Evolutionary conservation across 768 basidiomycete genomes (phyloP).

Genomic region (Boletus speciosus): DNA sequence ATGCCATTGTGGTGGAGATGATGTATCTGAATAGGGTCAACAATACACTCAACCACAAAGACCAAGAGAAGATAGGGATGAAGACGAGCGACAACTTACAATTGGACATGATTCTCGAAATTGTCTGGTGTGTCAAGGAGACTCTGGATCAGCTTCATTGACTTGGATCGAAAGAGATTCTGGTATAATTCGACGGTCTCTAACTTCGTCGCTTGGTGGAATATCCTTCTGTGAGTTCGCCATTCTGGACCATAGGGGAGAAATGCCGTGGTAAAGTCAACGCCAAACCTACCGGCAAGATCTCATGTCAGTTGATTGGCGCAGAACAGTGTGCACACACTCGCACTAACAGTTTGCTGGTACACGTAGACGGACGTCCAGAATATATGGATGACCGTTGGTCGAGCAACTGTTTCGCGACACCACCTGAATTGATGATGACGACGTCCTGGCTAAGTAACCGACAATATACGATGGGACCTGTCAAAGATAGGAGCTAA

Average conservation of each 20-base stretch:
- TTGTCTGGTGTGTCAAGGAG: constrained; percentile 22
- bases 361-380: constrained; percentile 22
- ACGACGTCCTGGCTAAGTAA: constrained; percentile 26
- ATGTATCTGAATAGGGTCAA: constrained; percentile 22
- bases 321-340: not conserved
- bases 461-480: constrained; percentile 27
- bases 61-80: not conserved
- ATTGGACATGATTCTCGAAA: constrained; percentile 25
- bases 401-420: constrained; percentile 29
- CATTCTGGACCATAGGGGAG: constrained; percentile 28
- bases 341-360: constrained; percentile 21
- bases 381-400: constrained; percentile 30
- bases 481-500: constrained; percentile 10
- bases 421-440: constrained; percentile 24
- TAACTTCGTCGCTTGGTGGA: constrained; percentile 25
- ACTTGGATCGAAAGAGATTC: constrained; percentile 22
- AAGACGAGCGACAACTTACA: constrained; percentile 11
- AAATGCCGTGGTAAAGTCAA: constrained; percentile 30
- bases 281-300: constrained; percentile 19
- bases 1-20: constrained; percentile 30
- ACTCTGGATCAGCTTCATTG: constrained; percentile 13
- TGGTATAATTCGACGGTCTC: constrained; percentile 21
- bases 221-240: constrained; percentile 27
- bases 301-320: not conserved
- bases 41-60: not conserved